Conservation (phyloP, 2,329 filamentous ascomycete species). For the Aureobasidium sp. region DNA sequence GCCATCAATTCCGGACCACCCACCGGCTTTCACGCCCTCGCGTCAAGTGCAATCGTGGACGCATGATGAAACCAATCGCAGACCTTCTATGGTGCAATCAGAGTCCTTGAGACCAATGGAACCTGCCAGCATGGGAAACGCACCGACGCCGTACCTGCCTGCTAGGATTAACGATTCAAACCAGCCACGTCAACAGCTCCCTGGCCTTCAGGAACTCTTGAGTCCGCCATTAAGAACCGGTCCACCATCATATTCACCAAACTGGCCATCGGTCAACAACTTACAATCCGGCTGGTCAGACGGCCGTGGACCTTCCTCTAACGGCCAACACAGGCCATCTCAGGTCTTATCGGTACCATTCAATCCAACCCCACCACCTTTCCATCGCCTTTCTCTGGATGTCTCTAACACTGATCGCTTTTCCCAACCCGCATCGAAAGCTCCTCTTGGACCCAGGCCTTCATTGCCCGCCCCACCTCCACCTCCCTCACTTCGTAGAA, state of each 20-base stretch:
- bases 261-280: constrained; percentile 14
- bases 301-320: background rate
- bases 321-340: background rate
- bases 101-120: constrained; percentile 12
- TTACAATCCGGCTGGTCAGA: background rate
- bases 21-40: background rate
- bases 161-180: background rate
- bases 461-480: background rate
- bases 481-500: background rate
- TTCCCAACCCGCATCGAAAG: background rate
- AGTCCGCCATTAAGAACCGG: constrained; percentile 8
- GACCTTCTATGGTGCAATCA: background rate
- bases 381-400: constrained; percentile 8
- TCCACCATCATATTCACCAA: background rate
- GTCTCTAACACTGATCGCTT: background rate
- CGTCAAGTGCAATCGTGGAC: background rate
- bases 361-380: constrained; percentile 1
- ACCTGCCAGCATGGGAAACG: background rate
- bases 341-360: background rate
- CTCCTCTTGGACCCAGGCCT: background rate
- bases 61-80: background rate
- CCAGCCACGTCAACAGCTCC: constrained; percentile 13
- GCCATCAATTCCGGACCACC: constrained; percentile 3
- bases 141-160: background rate
- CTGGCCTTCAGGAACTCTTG: constrained; percentile 13